Evolutionary conservation across 805 yeast species (phyloP).

Genomic region (Saturnispora gosingensis): DNA sequence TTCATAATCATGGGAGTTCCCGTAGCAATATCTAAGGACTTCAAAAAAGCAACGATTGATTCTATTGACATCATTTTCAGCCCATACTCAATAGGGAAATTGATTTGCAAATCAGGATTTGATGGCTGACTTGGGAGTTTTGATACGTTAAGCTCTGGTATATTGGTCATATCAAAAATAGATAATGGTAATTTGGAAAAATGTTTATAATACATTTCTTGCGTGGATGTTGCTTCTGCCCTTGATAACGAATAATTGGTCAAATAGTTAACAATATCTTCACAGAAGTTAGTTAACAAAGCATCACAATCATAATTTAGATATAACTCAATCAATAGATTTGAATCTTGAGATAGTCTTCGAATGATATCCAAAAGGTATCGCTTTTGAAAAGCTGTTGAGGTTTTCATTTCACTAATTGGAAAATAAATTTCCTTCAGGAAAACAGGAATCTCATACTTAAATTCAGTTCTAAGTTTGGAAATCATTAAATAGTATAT

Average conservation of each 20-base stretch:
- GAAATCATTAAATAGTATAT: slow-evolving; percentile 86
- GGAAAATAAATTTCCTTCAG: slow-evolving; percentile 91
- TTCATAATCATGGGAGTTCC: slow-evolving; percentile 35
- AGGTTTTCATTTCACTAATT: slow-evolving; percentile 81
- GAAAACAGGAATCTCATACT: slow-evolving; percentile 88
- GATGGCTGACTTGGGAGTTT: slow-evolving; percentile 48
- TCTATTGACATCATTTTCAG: slow-evolving; percentile 73
- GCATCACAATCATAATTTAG: slow-evolving; percentile 92
- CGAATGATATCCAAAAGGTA: slow-evolving; percentile 75
- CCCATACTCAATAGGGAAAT: slow-evolving; percentile 73
- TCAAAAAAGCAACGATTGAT: slow-evolving; percentile 71
- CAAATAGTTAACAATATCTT: slow-evolving; percentile 67
- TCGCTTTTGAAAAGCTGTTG: slow-evolving; percentile 88
- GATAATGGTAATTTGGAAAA: slow-evolving; percentile 27
- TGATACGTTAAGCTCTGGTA: slow-evolving; percentile 69
- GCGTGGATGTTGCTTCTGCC: slow-evolving; percentile 62
- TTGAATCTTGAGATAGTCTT: slow-evolving; percentile 78
- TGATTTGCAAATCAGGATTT: slow-evolving; percentile 42
- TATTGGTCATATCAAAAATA: slow-evolving; percentile 53
- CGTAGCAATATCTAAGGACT: slow-evolving; percentile 81
- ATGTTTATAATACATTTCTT: slow-evolving; percentile 49
- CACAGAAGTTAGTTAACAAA: slow-evolving; percentile 75
- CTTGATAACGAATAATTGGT: slow-evolving; percentile 62
- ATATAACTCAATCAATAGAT: slow-evolving; percentile 85
- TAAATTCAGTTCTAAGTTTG: slow-evolving; percentile 78